phyloP scores from a whole-genome alignment of 495 filamentous ascomycete species.

The Parathielavia hyrcaniae region DNA sequence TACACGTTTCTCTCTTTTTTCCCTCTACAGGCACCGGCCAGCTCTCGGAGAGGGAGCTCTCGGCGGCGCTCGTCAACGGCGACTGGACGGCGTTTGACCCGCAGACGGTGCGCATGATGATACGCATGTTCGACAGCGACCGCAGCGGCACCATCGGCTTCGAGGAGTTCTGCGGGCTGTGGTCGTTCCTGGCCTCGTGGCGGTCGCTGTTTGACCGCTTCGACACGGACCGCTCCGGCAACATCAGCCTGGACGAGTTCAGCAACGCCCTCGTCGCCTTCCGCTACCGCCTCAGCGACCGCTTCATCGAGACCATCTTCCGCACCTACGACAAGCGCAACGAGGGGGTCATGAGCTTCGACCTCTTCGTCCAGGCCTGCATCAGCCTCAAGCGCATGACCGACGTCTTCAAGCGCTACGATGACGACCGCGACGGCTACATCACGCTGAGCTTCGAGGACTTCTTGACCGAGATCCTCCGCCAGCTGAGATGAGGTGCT shows the following conservation, averaged over 20 bases:
- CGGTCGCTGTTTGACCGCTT: slow-evolving; percentile 91
- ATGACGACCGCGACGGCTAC: slow-evolving; percentile 91
- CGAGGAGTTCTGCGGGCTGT: slow-evolving; percentile 91
- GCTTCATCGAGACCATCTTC: slow-evolving; percentile 80
- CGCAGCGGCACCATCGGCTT: slow-evolving; percentile 84
- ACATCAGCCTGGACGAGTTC: slow-evolving; percentile 81
- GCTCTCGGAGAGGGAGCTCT: slow-evolving; percentile 80
- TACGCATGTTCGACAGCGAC: slow-evolving; percentile 94
- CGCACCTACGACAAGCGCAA: slow-evolving; percentile 53
- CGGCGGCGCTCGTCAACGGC: slow-evolving; percentile 88
- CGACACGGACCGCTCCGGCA: slow-evolving; percentile 79
- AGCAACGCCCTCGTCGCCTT: slow-evolving; percentile 88
- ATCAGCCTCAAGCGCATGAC: slow-evolving; percentile 97
- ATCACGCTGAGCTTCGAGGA: slow-evolving; percentile 79
- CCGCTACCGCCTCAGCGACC: slow-evolving; percentile 79
- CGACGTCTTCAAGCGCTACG: slow-evolving; percentile 98
- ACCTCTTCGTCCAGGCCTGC: slow-evolving; percentile 96
- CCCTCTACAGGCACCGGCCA: slow-evolving; percentile 56
- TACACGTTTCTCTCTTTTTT: slow-evolving; percentile 23
- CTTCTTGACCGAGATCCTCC: slow-evolving; percentile 59
- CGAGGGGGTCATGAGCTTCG: slow-evolving; percentile 77
- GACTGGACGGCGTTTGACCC: slow-evolving; percentile 92
- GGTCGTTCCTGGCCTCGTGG: slow-evolving; percentile 94
- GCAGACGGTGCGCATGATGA: slow-evolving; percentile 98
- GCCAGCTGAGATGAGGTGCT: slow-evolving; percentile 40